phyloP scores from a whole-genome alignment of 2,329 filamentous ascomycete genomes.

The Ophiostoma ulmi region DNA sequence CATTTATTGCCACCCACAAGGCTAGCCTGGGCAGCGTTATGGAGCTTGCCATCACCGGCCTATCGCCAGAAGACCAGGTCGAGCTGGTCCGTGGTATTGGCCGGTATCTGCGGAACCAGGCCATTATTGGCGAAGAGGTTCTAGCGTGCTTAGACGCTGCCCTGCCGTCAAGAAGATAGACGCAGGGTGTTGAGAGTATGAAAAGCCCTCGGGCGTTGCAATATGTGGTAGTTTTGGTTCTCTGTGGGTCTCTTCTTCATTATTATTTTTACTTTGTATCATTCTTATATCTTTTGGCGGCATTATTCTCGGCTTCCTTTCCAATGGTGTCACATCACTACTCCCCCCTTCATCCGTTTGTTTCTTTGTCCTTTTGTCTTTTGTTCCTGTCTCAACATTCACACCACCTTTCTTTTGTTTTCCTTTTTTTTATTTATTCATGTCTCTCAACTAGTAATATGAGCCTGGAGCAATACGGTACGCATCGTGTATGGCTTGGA shows the following conservation, averaged over 20 bases:
- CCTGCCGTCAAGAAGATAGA: conserved; percentile 27
- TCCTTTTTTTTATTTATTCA: background rate
- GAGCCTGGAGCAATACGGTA: conserved; percentile 14
- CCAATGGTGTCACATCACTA: background rate
- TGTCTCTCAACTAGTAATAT: conserved; percentile 11
- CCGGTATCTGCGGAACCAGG: conserved; percentile 61
- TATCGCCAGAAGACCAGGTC: conserved; percentile 81
- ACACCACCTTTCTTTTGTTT: conserved; percentile 2
- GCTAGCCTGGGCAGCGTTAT: conserved; percentile 80
- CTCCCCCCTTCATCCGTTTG: background rate
- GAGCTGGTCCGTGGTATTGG: conserved; percentile 66
- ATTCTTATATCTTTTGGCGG: conserved; percentile 1
- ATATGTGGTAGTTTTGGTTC: conserved; percentile 15
- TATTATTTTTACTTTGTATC: conserved; percentile 7
- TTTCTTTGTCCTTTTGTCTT: background rate
- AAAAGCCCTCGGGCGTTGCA: background rate
- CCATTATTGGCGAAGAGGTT: conserved; percentile 38
- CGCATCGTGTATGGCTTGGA: conserved; percentile 17
- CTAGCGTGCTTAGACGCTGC: conserved; percentile 27
- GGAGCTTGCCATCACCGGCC: conserved; percentile 84
- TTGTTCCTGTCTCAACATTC: conserved; percentile 12
- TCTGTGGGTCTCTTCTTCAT: conserved; percentile 1
- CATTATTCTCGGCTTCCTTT: background rate
- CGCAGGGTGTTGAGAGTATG: background rate
- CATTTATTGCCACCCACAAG: conserved; percentile 87